These are phyloP conservation scores for Sugiyamaella floridensis DNA, from an alignment of 805 yeast species.

Conservation along the genomic window DNA sequence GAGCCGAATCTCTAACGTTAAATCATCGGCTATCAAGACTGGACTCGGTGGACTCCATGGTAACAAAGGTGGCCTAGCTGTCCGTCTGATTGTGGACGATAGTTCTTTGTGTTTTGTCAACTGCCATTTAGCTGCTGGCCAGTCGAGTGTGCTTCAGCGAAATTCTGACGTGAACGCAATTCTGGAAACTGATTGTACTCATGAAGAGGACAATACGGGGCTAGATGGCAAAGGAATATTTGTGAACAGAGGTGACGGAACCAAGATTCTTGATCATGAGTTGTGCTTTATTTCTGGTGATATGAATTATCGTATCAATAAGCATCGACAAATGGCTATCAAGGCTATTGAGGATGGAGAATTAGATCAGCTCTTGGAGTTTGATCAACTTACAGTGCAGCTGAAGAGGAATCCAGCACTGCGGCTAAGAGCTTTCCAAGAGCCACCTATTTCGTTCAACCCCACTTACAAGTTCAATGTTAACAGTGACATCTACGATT, in stretches of 20 bases:
- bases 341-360: constrained; percentile 43
- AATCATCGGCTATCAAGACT: constrained; percentile 74
- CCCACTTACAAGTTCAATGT: constrained; percentile 96
- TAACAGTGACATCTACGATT: constrained; percentile 74
- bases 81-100: constrained; percentile 57
- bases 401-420: constrained; percentile 61
- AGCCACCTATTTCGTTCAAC: constrained; percentile 67
- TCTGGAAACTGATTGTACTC: constrained; percentile 32
- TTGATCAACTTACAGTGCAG: constrained; percentile 75
- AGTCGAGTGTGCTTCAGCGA: constrained; percentile 70
- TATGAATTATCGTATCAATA: constrained; percentile 74
- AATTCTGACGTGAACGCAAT: constrained; percentile 82
- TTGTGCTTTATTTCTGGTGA: constrained; percentile 89
- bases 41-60: constrained; percentile 90
- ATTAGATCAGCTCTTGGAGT: constrained; percentile 48
- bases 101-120: constrained; percentile 72
- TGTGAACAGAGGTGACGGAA: constrained; percentile 36
- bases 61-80: constrained; percentile 67
- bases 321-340: constrained; percentile 66
- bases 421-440: constrained; percentile 69
- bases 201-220: constrained; percentile 13
- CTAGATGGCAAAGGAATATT: constrained; percentile 19
- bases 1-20: constrained; percentile 51
- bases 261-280: constrained; percentile 68
- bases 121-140: constrained; percentile 92